Conservation (phyloP, 805 yeast genomes). For the Candida morakotiae region DNA sequence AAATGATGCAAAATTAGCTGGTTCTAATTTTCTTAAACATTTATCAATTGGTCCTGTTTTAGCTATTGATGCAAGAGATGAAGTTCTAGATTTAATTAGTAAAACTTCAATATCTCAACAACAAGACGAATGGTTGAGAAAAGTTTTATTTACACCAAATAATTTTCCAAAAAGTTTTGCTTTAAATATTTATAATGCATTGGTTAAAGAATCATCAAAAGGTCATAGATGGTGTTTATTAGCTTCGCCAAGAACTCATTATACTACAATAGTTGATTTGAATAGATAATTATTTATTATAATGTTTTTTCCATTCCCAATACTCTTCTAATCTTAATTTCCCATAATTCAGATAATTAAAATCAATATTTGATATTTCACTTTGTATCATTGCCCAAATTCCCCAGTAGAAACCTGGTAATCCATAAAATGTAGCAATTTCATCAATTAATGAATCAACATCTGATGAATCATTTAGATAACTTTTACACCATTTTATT, state of each 20-base stretch:
- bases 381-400: slow-evolving; percentile 79
- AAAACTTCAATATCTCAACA: slow-evolving; percentile 70
- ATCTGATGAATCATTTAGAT: slow-evolving; percentile 36
- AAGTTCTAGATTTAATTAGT: slow-evolving; percentile 77
- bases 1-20: slow-evolving; percentile 63
- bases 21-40: slow-evolving; percentile 48
- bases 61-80: slow-evolving; percentile 77
- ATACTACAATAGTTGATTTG: slow-evolving; percentile 51
- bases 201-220: slow-evolving; percentile 67
- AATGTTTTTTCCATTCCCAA: slow-evolving; percentile 56
- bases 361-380: slow-evolving; percentile 64
- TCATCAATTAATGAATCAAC: slow-evolving; percentile 50
- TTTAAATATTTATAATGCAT: slow-evolving; percentile 63
- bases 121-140: slow-evolving; percentile 78
- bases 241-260: slow-evolving; percentile 74
- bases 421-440: slow-evolving; percentile 59
- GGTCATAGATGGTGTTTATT: slow-evolving; percentile 75
- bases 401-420: slow-evolving; percentile 86
- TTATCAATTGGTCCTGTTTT: slow-evolving; percentile 69
- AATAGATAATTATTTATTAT: slow-evolving; percentile 38
- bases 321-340: slow-evolving; percentile 60
- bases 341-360: slow-evolving; percentile 63
- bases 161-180: slow-evolving; percentile 82
- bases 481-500: slow-evolving; percentile 56
- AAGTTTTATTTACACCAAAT: slow-evolving; percentile 73